phyloP scores from a whole-genome alignment of 148 eudicot species.

The Beta vulgaris region DNA sequence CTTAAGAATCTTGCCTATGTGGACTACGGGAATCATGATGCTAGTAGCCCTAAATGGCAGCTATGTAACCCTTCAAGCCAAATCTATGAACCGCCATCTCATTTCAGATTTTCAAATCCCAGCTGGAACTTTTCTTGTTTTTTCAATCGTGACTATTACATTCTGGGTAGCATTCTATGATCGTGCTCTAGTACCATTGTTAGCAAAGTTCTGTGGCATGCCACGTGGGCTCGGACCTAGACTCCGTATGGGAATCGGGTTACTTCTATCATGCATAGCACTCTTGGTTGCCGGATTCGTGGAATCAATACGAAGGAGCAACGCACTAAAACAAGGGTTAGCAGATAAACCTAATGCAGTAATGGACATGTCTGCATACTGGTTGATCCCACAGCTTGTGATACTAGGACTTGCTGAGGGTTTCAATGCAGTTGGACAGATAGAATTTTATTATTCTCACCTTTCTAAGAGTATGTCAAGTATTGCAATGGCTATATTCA shows the following conservation, averaged over 20 bases:
- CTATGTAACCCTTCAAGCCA: slow-evolving; percentile 30
- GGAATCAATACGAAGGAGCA: slow-evolving; percentile 19
- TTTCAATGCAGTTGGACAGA: slow-evolving; percentile 37
- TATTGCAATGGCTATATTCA: slow-evolving; percentile 44
- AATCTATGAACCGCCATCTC: slow-evolving; percentile 24
- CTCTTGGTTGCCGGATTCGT: slow-evolving; percentile 28
- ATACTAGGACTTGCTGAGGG: slow-evolving; percentile 42
- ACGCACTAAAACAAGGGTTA: slow-evolving; percentile 19
- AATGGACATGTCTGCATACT: slow-evolving; percentile 46
- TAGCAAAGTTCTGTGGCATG: slow-evolving; percentile 27
- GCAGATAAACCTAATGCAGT: slow-evolving; percentile 25
- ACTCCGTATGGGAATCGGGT: slow-evolving; percentile 23
- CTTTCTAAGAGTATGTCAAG: slow-evolving; percentile 64
- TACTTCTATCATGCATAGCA: slow-evolving; percentile 23
- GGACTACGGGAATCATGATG: slow-evolving; percentile 28
- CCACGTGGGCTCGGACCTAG: slow-evolving; percentile 24
- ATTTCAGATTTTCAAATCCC: slow-evolving; percentile 29
- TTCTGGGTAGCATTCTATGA: slow-evolving; percentile 39
- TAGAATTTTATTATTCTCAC: slow-evolving; percentile 45
- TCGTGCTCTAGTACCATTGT: slow-evolving; percentile 26
- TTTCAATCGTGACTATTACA: slow-evolving; percentile 29
- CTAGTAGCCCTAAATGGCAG: slow-evolving; percentile 9
- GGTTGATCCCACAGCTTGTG: slow-evolving; percentile 42
- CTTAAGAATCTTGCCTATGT: slow-evolving; percentile 19
- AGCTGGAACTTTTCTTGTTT: slow-evolving; percentile 27